phyloP scores from a whole-genome alignment of 768 basidiomycete species.

The Leccinum fibrillosum region DNA sequence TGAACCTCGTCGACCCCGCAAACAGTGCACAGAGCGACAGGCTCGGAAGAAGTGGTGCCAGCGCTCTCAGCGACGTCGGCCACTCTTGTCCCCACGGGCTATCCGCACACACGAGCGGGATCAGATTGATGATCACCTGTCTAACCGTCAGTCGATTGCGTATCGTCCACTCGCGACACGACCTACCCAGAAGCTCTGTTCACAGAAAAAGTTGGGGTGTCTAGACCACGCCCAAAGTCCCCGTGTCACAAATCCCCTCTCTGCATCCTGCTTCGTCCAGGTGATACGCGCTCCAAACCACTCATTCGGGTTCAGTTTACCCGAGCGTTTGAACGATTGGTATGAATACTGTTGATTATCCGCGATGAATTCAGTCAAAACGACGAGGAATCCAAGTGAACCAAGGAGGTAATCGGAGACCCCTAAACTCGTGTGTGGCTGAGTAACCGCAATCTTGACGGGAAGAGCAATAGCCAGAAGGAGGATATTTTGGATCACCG shows the following conservation, averaged over 20 bases:
- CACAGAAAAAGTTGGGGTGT: slow-evolving; percentile 92
- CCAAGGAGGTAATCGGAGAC: slow-evolving; percentile 64
- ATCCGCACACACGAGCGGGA: slow-evolving; percentile 54
- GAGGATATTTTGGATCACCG: slow-evolving; percentile 76
- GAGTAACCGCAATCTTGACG: slow-evolving; percentile 48
- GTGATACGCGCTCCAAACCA: slow-evolving; percentile 65
- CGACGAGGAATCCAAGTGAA: slow-evolving; percentile 49
- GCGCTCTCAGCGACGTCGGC: slow-evolving; percentile 24
- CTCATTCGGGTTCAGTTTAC: slow-evolving; percentile 38
- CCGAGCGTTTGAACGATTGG: slow-evolving; percentile 69
- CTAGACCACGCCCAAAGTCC: slow-evolving; percentile 86
- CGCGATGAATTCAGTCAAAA: slow-evolving; percentile 74
- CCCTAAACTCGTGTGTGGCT: slow-evolving; percentile 51
- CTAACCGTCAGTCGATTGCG: not conserved
- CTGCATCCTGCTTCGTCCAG: slow-evolving; percentile 64
- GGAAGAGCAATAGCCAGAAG: slow-evolving; percentile 71
- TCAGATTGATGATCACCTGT: slow-evolving; percentile 65
- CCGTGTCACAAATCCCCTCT: slow-evolving; percentile 79
- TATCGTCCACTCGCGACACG: not conserved
- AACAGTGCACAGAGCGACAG: slow-evolving; percentile 68
- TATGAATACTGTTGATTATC: slow-evolving; percentile 92
- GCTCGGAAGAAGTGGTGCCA: slow-evolving; percentile 50
- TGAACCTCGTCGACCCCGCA: slow-evolving; percentile 71
- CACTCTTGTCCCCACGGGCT: slow-evolving; percentile 20
- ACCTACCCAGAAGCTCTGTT: slow-evolving; percentile 83